These are phyloP conservation scores for Penicillium olsonii DNA, from an alignment of 2,329 filamentous ascomycete species.

Conservation along the genomic window DNA sequence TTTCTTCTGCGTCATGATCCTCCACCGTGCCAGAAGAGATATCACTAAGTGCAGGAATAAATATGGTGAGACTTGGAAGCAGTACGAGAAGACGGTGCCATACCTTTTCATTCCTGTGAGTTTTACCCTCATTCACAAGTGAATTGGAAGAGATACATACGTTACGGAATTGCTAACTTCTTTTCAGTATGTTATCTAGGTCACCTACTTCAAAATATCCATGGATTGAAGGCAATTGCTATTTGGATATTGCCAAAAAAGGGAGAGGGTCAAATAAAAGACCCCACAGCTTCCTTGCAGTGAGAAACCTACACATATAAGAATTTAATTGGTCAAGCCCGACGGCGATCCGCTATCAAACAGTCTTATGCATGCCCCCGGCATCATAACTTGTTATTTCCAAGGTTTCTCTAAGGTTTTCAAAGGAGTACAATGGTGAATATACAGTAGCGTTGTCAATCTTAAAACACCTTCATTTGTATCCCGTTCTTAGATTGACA, in stretches of 20 bases:
- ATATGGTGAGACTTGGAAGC: slow-evolving; percentile 77
- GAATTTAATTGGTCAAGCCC: too few relatives aligned
- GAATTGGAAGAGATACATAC: too few relatives aligned
- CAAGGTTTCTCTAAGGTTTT: too few relatives aligned
- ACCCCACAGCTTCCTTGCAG: too few relatives aligned
- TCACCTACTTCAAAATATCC: neutral
- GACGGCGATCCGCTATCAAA: too few relatives aligned
- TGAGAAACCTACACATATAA: too few relatives aligned
- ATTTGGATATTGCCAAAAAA: neutral
- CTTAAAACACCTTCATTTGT: too few relatives aligned
- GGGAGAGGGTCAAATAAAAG: neutral
- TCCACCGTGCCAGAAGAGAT: slow-evolving; percentile 73
- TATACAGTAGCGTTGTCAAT: too few relatives aligned
- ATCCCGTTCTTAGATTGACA: too few relatives aligned
- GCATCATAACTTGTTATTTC: too few relatives aligned
- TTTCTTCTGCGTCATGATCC: slow-evolving; percentile 78
- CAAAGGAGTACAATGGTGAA: too few relatives aligned
- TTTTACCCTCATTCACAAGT: neutral
- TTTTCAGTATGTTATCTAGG: slow-evolving; percentile 10
- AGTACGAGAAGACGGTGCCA: slow-evolving; percentile 77
- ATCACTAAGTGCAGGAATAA: slow-evolving; percentile 71
- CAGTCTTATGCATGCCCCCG: too few relatives aligned
- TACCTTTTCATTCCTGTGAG: slow-evolving; percentile 78
- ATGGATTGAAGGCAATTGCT: neutral
- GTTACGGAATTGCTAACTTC: neutral